These are phyloP conservation scores for Ceratocystis ficicola DNA, from an alignment of 2,329 filamentous ascomycete genomes.

Conservation along the genomic window DNA sequence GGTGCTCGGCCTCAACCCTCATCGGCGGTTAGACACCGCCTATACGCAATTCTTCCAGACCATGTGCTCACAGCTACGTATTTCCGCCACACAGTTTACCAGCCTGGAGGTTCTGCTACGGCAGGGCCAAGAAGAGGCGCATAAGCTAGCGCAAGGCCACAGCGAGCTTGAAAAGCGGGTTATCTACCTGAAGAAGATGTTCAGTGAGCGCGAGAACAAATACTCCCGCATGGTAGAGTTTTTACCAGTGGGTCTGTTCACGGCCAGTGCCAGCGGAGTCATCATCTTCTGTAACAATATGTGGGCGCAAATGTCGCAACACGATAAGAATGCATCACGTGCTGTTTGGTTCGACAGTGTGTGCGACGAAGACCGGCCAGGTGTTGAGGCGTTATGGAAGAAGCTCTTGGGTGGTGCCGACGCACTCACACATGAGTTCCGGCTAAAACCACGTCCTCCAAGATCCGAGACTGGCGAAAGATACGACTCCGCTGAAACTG, in stretches of 20 bases:
- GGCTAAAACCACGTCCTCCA: slow-evolving; percentile 47
- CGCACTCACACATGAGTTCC: slow-evolving; percentile 58
- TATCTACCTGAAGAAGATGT: slow-evolving; percentile 34
- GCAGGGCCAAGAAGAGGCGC: slow-evolving; percentile 70
- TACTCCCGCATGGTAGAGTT: slow-evolving; percentile 79
- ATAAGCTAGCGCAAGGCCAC: slow-evolving; percentile 52
- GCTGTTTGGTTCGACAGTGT: slow-evolving; percentile 58
- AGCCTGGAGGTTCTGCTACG: slow-evolving; percentile 53
- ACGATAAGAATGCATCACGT: slow-evolving; percentile 44
- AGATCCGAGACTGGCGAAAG: no score
- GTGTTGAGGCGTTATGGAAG: slow-evolving; percentile 50
- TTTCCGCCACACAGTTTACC: slow-evolving; percentile 13
- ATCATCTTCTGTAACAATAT: slow-evolving; percentile 76
- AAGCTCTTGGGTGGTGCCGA: slow-evolving; percentile 48
- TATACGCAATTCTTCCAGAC: slow-evolving; percentile 60
- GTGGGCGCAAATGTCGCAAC: slow-evolving; percentile 57
- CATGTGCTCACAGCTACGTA: slow-evolving; percentile 17
- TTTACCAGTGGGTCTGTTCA: slow-evolving; percentile 73
- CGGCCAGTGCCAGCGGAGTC: slow-evolving; percentile 56
- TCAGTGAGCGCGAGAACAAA: slow-evolving; percentile 57
- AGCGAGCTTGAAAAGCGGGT: slow-evolving; percentile 53
- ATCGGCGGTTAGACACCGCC: slow-evolving; percentile 67
- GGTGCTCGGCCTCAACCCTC: slow-evolving; percentile 33
- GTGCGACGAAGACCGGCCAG: slow-evolving; percentile 49
- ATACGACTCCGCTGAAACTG: no score